Percentiles rank a stretch among this genome's conserved stretches.
Evolutionary conservation across 495 filamentous ascomycete genomes (phyloP).

Genomic region (Xanthoparmelia taractica): DNA sequence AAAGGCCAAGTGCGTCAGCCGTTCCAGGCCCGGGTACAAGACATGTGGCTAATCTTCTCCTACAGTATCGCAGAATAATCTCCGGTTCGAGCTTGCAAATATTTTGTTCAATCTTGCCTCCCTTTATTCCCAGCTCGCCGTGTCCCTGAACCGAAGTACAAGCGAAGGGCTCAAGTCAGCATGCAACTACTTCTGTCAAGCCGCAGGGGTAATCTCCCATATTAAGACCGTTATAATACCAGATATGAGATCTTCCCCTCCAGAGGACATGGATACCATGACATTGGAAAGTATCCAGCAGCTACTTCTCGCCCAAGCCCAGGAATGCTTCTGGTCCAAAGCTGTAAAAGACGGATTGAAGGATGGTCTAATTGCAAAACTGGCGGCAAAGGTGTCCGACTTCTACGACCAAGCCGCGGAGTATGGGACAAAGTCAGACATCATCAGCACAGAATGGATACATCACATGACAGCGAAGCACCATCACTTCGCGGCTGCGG

Average conservation of each 20-base stretch:
- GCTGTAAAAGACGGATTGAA: conserved; percentile 91
- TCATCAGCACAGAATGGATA: conserved; percentile 91
- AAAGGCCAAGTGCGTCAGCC: conserved; percentile 50
- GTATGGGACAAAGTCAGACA: conserved; percentile 76
- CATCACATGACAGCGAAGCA: conserved; percentile 97
- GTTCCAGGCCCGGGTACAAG: neutral
- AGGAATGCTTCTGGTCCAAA: conserved; percentile 98
- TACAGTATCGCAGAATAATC: conserved; percentile 72
- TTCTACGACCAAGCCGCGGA: conserved; percentile 81
- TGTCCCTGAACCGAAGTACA: conserved; percentile 70
- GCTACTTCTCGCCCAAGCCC: conserved; percentile 81
- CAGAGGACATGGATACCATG: conserved; percentile 90
- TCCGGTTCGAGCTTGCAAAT: conserved; percentile 92
- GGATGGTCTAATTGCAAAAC: conserved; percentile 80
- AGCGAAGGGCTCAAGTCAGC: conserved; percentile 79
- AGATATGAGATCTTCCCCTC: conserved; percentile 74
- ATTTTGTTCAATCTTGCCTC: conserved; percentile 87
- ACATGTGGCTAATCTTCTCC: conserved; percentile 13
- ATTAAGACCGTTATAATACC: conserved; percentile 73
- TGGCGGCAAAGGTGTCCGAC: conserved; percentile 88
- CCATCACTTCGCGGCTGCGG: conserved; percentile 93
- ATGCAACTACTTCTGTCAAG: conserved; percentile 83
- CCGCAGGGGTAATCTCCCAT: conserved; percentile 75
- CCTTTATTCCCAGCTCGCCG: conserved; percentile 86
- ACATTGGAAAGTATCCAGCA: conserved; percentile 78